A percentile compares a stretch with the other conserved stretches of the same genome.
Evolutionary conservation across 2,329 filamentous ascomycete species (phyloP).

Genomic region (Colletotrichum sublineola): DNA sequence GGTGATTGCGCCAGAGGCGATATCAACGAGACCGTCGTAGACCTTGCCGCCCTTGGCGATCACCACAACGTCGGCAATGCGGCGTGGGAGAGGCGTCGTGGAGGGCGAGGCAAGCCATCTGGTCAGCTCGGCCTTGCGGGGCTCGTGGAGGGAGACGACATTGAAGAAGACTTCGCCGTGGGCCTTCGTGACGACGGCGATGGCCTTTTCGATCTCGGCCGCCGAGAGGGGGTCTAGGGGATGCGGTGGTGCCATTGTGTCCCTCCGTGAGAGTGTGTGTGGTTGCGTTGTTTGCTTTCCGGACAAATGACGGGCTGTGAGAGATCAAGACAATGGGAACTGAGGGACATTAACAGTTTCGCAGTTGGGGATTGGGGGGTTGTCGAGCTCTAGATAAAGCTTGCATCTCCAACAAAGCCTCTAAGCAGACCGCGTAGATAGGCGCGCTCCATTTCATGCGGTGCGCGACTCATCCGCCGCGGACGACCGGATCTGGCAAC

Average conservation of each 20-base stretch:
- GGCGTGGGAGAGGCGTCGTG: conserved; percentile 71
- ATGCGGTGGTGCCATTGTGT: conserved; percentile 56
- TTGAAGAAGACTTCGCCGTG: conserved; percentile 85
- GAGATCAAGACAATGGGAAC: conserved; percentile 4
- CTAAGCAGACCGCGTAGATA: conserved; percentile 18
- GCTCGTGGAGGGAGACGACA: conserved; percentile 86
- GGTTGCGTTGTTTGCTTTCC: conserved; percentile 1
- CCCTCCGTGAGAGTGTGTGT: background rate
- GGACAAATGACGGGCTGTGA: background rate
- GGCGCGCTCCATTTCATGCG: conserved; percentile 19
- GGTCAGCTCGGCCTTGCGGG: conserved; percentile 86
- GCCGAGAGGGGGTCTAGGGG: conserved; percentile 83
- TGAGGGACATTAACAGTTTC: too few species aligned
- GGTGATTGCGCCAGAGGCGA: conserved; percentile 74
- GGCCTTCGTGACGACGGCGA: conserved; percentile 76
- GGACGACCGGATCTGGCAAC: conserved; percentile 20
- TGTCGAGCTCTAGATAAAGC: conserved; percentile 32
- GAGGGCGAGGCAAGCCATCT: conserved; percentile 79
- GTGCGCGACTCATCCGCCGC: conserved; percentile 19
- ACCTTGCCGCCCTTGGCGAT: conserved; percentile 84
- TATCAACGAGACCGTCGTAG: conserved; percentile 84
- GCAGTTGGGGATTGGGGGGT: background rate
- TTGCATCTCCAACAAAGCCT: conserved; percentile 22
- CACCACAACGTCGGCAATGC: conserved; percentile 85
- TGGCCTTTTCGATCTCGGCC: conserved; percentile 79